These are phyloP conservation scores for Vanrija pseudolonga DNA, from an alignment of 1,284 basidiomycete genomes.

Conservation along the genomic window DNA sequence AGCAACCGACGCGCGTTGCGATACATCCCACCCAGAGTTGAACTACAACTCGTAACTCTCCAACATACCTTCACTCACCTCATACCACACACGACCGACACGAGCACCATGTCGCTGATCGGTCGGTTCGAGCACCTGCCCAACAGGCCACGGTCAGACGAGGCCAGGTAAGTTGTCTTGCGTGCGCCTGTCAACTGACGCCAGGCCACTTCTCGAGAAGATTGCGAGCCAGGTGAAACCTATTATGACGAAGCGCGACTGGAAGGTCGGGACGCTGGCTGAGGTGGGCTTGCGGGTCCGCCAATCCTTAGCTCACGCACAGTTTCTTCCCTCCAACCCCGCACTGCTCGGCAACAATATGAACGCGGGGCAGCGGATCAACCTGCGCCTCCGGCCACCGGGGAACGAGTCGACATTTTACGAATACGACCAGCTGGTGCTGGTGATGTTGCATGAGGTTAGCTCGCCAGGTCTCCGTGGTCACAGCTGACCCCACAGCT, in stretches of 20 bases:
- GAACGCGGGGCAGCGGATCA: slow-evolving; percentile 72
- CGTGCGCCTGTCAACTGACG: not conserved
- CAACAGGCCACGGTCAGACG: slow-evolving; percentile 39
- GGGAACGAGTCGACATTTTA: slow-evolving; percentile 67
- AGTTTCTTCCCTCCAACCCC: slow-evolving; percentile 72
- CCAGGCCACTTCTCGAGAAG: slow-evolving; percentile 59
- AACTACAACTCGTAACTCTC: too few species aligned
- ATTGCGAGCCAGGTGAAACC: slow-evolving; percentile 79
- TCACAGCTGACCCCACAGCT: slow-evolving; percentile 54
- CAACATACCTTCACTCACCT: not conserved
- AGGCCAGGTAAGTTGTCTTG: slow-evolving; percentile 38
- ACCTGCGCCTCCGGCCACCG: slow-evolving; percentile 69
- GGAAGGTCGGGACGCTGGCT: slow-evolving; percentile 72
- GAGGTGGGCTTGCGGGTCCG: slow-evolving; percentile 52
- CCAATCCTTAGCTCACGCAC: not conserved
- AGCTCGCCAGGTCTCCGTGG: slow-evolving; percentile 6
- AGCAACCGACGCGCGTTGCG: too few species aligned
- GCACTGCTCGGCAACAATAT: slow-evolving; percentile 65
- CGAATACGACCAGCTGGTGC: slow-evolving; percentile 67
- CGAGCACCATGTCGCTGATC: slow-evolving; percentile 29
- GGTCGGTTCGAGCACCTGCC: slow-evolving; percentile 45
- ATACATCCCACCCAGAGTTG: too few species aligned
- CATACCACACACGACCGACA: not conserved
- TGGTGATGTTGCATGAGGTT: slow-evolving; percentile 83
- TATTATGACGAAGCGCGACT: slow-evolving; percentile 76